phyloP scores from a whole-genome alignment of 2,329 filamentous ascomycete species.

The Cladosporium sp. region DNA sequence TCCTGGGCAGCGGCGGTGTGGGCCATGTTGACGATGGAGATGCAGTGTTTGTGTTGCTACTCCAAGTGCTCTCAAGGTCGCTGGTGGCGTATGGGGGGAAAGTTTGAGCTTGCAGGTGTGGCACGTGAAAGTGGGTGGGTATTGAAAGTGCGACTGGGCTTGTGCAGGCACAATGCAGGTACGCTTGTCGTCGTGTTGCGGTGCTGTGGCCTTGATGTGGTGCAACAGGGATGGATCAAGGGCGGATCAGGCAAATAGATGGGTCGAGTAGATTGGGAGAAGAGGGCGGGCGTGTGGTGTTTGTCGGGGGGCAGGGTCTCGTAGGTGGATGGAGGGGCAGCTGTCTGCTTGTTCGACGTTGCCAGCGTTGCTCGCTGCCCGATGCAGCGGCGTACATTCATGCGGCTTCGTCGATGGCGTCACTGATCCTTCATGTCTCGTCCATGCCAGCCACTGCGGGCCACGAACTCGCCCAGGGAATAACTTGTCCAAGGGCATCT shows the following conservation, averaged over 20 bases:
- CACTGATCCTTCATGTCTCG: constrained; percentile 1
- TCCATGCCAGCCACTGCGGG: neutral
- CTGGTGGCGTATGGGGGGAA: neutral
- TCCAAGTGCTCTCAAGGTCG: neutral
- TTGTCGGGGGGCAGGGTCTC: neutral
- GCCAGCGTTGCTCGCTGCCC: neutral
- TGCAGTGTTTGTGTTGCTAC: neutral
- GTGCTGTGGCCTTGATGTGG: neutral
- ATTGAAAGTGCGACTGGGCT: neutral
- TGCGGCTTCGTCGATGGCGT: neutral
- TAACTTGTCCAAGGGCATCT: neutral
- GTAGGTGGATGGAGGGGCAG: neutral
- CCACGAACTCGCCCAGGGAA: neutral
- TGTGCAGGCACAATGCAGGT: constrained; percentile 8
- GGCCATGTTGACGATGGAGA: constrained; percentile 22
- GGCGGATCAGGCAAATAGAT: neutral
- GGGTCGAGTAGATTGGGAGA: neutral
- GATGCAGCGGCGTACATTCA: neutral
- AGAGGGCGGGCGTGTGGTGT: neutral
- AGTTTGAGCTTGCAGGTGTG: neutral
- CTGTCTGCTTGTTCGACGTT: neutral
- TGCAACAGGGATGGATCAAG: neutral
- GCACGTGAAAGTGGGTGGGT: constrained; percentile 4
- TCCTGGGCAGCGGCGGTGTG: constrained; percentile 24
- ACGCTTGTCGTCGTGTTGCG: neutral